Percentiles rank a stretch among this genome's conserved stretches.
Evolutionary conservation across 257 asterid species (phyloP).

Genomic region (Paraleonurus japonicus): DNA sequence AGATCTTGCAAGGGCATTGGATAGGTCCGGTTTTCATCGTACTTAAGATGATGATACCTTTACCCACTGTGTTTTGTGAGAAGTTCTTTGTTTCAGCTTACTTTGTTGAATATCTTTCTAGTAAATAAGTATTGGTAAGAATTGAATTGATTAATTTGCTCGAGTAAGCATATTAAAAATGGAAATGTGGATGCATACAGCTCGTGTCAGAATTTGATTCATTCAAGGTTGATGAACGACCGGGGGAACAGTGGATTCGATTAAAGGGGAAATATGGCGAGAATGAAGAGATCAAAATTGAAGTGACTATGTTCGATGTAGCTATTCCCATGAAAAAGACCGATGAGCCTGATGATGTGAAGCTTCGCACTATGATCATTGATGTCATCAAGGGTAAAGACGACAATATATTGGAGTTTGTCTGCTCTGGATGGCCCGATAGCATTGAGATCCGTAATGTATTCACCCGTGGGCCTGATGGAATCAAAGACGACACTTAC

Average conservation of each 20-base stretch:
- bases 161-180: slow-evolving; percentile 1
- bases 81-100: not conserved
- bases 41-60: not conserved
- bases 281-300: slow-evolving; percentile 77
- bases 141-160: not conserved
- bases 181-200: slow-evolving; percentile 41
- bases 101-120: slow-evolving; percentile 9
- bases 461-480: slow-evolving; percentile 45
- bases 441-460: slow-evolving; percentile 60
- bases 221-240: slow-evolving; percentile 67
- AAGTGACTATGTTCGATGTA: slow-evolving; percentile 89
- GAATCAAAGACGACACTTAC: slow-evolving; percentile 35
- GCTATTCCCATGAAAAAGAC: slow-evolving; percentile 51
- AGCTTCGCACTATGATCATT: slow-evolving; percentile 62
- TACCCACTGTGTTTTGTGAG: not conserved
- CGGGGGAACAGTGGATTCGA: slow-evolving; percentile 87
- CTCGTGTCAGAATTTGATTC: slow-evolving; percentile 51
- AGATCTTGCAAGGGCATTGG: not conserved
- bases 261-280: slow-evolving; percentile 60
- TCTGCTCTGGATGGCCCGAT: slow-evolving; percentile 88
- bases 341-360: slow-evolving; percentile 52
- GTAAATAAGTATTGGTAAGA: slow-evolving; percentile 7
- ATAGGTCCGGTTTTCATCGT: not conserved
- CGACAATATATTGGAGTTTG: slow-evolving; percentile 55
- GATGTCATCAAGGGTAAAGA: slow-evolving; percentile 62